A percentile compares a stretch with the other conserved stretches of the same genome.
phyloP scores from a whole-genome alignment of 495 filamentous ascomycete genomes.

The Penicillium cataractarum region DNA sequence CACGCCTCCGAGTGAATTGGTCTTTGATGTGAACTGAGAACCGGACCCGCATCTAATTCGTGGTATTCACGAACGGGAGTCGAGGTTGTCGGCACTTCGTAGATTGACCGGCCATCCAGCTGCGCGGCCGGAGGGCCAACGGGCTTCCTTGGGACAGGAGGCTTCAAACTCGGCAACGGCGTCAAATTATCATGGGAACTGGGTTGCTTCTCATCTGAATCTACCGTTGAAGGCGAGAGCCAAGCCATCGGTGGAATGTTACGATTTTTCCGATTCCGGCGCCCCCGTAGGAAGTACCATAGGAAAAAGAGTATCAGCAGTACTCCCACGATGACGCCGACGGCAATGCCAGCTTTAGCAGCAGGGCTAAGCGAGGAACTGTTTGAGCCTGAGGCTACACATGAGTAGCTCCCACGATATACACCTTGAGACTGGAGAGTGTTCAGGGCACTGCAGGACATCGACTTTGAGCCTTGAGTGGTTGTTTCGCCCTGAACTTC shows the following conservation, averaged over 20 bases:
- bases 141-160: constrained; percentile 19
- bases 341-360: constrained; percentile 38
- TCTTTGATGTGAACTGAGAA: constrained; percentile 25
- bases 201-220: constrained; percentile 3
- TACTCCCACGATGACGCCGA: constrained; percentile 32
- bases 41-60: constrained; percentile 28
- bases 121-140: constrained; percentile 17
- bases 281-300: constrained; percentile 28
- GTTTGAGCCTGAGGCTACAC: constrained; percentile 12
- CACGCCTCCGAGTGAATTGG: constrained; percentile 20
- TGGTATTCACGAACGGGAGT: constrained; percentile 23
- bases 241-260: neutral
- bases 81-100: constrained; percentile 17
- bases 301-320: constrained; percentile 30
- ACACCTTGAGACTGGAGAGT: constrained; percentile 21
- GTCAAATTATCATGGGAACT: neutral
- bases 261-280: constrained; percentile 18
- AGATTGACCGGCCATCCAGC: constrained; percentile 26
- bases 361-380: constrained; percentile 26
- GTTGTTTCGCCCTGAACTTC: constrained; percentile 29
- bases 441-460: constrained; percentile 30
- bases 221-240: neutral
- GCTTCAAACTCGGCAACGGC: neutral
- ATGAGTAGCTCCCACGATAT: constrained; percentile 27
- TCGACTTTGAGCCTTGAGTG: constrained; percentile 25